Base-by-base conservation (phyloP, 805 yeast genomes). In the Candida piceae region DNA sequence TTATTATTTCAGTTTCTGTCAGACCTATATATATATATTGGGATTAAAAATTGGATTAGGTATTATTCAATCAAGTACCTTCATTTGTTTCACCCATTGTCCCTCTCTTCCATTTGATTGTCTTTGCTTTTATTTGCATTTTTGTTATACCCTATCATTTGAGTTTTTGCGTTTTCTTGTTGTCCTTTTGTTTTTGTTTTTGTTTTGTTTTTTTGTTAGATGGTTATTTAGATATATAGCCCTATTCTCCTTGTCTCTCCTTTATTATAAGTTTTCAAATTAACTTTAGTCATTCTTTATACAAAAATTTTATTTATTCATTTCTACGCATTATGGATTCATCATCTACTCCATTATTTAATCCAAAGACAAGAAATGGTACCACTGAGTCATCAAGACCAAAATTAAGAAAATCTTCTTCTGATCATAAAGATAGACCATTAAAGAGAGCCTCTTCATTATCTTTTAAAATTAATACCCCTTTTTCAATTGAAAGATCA, bases 361-460 rank as follows among this genome's bases (percentile, higher is more conserved):
- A 35, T 20, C 38, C 38, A 23, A 35, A 35, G 20, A 9, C 25
- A 16, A 35, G 33, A 8, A 18, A 16, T 15, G 22, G 12, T 13
- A 19, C 16, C 24, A 11, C 17, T 18, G 24, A 18, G 8, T 18
- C 25, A 5, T 19, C 16, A 23, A 24, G 15, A 24, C 25, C 31
- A 24, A 35, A 19, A 30, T 34, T 22, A 7, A 35, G 44, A 44
- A 41, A 38, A 38, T 33, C 40, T 39, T 38, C 44, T 16, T 19
- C 32, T 8, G 30, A 34, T 10, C 38, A 55, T 64, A 58, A 44
- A 28, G 48, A 46, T 4, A 46, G 60, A 35, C 61, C 60, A 2
- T 29, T 57, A 11, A 57, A 57, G 34, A 40, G 62, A 21, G 51
- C 62, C 23, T 45, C 50, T 24, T 57, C 61, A 10, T 36, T 55